A percentile compares a stretch with the other conserved stretches of the same genome.
These are phyloP conservation scores for Suillus discolor DNA, from an alignment of 768 basidiomycete genomes.

Conservation along the genomic window DNA sequence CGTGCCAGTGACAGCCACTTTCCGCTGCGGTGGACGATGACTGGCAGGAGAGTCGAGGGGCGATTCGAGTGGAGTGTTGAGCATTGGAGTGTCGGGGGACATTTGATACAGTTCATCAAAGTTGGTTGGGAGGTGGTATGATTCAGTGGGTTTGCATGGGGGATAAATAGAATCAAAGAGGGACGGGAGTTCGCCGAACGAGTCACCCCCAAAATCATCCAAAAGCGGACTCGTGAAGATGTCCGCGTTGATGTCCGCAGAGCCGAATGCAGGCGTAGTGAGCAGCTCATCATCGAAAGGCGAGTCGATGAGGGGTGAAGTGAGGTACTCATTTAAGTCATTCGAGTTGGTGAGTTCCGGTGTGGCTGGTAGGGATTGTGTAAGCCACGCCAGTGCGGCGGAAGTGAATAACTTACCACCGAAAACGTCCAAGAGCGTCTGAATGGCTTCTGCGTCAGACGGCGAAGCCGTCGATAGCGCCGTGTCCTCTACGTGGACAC, in stretches of 20 bases:
- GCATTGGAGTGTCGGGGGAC: constrained; percentile 53
- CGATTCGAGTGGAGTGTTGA: constrained; percentile 41
- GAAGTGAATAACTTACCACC: constrained; percentile 31
- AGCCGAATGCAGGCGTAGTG: constrained; percentile 43
- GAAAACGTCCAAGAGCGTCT: constrained; percentile 41
- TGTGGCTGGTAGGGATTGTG: constrained; percentile 31
- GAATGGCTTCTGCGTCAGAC: constrained; percentile 35
- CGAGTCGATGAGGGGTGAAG: constrained; percentile 50
- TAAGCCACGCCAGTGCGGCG: rapidly evolving
- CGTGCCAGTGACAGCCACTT: constrained; percentile 58
- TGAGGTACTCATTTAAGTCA: constrained; percentile 46
- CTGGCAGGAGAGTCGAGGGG: constrained; percentile 24
- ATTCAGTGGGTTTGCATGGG: constrained; percentile 15
- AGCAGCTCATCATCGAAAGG: constrained; percentile 49
- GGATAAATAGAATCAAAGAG: constrained; percentile 32
- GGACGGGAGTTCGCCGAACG: constrained; percentile 33
- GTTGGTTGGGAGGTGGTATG: constrained; percentile 18
- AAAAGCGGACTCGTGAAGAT: constrained; percentile 46
- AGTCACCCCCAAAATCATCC: constrained; percentile 36
- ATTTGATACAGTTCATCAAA: constrained; percentile 46
- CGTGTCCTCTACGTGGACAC: constrained; percentile 33
- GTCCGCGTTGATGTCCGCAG: constrained; percentile 37
- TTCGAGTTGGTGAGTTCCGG: constrained; percentile 40
- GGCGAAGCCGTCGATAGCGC: constrained; percentile 26
- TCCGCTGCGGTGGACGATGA: constrained; percentile 34